These are phyloP conservation scores for Quercus alba DNA, from an alignment of 306 rosid genomes.

Conservation along the genomic window DNA sequence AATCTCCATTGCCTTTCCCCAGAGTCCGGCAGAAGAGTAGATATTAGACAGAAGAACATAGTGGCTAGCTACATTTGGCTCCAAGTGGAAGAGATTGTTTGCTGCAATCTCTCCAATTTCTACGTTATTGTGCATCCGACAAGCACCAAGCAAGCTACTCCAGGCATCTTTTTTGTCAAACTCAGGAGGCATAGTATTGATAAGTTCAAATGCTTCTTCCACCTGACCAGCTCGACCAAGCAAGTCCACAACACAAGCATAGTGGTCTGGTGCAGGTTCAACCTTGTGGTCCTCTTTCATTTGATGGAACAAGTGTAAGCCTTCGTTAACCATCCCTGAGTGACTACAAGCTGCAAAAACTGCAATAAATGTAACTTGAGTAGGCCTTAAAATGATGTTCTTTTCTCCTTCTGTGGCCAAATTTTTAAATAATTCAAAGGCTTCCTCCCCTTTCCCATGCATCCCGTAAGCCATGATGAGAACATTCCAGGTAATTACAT, in stretches of 20 bases:
- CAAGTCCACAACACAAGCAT: slow-evolving; percentile 84
- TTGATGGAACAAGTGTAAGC: slow-evolving; percentile 52
- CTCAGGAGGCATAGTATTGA: slow-evolving; percentile 57
- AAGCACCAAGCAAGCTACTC: slow-evolving; percentile 89
- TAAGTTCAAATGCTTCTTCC: slow-evolving; percentile 55
- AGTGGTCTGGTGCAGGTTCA: slow-evolving; percentile 70
- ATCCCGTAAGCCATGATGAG: slow-evolving; percentile 86
- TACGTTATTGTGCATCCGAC: slow-evolving; percentile 57
- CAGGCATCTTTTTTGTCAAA: slow-evolving; percentile 68
- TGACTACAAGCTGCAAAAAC: slow-evolving; percentile 71
- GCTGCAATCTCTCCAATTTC: slow-evolving; percentile 80
- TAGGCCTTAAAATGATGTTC: slow-evolving; percentile 45
- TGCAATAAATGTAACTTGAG: slow-evolving; percentile 59
- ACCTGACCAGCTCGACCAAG: slow-evolving; percentile 84
- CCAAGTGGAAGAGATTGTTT: slow-evolving; percentile 52
- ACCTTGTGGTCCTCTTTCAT: slow-evolving; percentile 61
- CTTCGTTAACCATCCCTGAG: slow-evolving; percentile 62
- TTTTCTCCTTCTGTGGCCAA: slow-evolving; percentile 48
- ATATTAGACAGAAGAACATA: slow-evolving; percentile 77
- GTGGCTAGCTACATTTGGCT: slow-evolving; percentile 85
- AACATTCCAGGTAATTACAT: slow-evolving; percentile 81
- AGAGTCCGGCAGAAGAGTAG: slow-evolving; percentile 68
- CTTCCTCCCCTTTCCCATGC: slow-evolving; percentile 81
- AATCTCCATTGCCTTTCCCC: slow-evolving; percentile 75
- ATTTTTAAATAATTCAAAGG: slow-evolving; percentile 52